Evolutionary conservation across 2,329 filamentous ascomycete genomes (phyloP), one percentile per base, ranked within the genome.

Genomic region (Whalleya microplaca): DNA sequence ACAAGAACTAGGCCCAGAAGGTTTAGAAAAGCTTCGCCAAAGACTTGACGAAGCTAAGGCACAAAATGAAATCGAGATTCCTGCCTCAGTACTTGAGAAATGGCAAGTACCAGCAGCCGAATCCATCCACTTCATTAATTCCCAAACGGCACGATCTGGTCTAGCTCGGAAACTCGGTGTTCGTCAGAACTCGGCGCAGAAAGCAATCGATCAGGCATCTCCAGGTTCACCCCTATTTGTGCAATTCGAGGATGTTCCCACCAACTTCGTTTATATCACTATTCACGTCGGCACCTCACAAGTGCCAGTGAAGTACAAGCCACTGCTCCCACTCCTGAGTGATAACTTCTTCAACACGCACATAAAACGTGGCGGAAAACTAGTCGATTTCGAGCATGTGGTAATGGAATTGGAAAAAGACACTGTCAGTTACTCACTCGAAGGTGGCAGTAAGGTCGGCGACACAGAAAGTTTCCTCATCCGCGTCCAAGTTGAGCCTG

Each of bases 301-400:
- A 29, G 80, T 97, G 1, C 91, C 93, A 0, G 82, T 89, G n/a
- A 84, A 93, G 61, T 82, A 94, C 56, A 92, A 94, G 70, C 95
- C 95, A 2, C 76, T 99, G 20, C 79, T 98, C 46, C 83, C 88
- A 2, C 82, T 98, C 41, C 98, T 96, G 69, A 87, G 87, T 27
- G 91, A 93, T 69, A 95, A 94, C 69, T 96, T 98, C 78, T 99
- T 98, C 80, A 94, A 92, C 70, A 92, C 92, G 0, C 95, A 94
- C 2, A 88, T 99, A 57, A 81, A 83, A 66, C 86, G 88, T 27
- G 82, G 92, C 66, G 92, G 91, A 43, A 81, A 91, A 70, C 84
- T 83, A 21, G 78, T 99, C 27, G 87, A 89, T 46, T 99, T 98
- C 66, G 95, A 98, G 71, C 85, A 96, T 60, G 91, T 98, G 2